Conservation (phyloP, 2,329 filamentous ascomycete species). For the Chaetomiaceae sp. region DNA sequence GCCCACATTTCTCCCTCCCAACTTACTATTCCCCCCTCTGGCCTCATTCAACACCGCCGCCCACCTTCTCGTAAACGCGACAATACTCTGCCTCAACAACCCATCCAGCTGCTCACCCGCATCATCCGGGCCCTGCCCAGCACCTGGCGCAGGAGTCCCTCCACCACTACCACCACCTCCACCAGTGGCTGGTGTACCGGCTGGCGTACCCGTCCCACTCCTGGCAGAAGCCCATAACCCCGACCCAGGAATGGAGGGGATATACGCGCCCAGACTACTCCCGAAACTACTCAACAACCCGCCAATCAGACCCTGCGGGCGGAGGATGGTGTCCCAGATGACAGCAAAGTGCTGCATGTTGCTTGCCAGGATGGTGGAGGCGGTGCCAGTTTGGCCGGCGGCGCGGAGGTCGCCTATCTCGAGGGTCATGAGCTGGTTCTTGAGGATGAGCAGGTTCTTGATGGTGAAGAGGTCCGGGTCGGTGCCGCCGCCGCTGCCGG, state of each 20-base stretch:
- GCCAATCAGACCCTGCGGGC: conserved; percentile 52
- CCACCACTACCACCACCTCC: not conserved
- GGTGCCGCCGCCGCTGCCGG: conserved; percentile 35
- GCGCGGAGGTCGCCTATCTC: conserved; percentile 71
- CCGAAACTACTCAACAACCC: conserved; percentile 43
- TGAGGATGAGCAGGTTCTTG: conserved; percentile 89
- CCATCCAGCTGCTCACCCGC: conserved; percentile 63
- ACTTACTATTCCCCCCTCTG: conserved; percentile 37
- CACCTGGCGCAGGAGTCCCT: conserved; percentile 15
- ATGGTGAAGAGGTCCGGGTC: conserved; percentile 91
- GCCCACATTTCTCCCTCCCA: conserved; percentile 46
- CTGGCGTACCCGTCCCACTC: conserved; percentile 30
- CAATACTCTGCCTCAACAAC: conserved; percentile 58
- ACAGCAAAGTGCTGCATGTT: conserved; percentile 59
- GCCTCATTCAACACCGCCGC: conserved; percentile 48
- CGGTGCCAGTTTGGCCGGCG: conserved; percentile 25
- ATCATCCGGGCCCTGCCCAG: conserved; percentile 33
- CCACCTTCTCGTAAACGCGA: conserved; percentile 59
- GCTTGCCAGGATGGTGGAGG: conserved; percentile 13
- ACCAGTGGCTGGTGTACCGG: not conserved
- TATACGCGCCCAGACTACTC: conserved; percentile 24
- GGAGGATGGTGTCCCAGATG: conserved; percentile 59
- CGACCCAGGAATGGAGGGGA: conserved; percentile 52
- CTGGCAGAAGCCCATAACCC: conserved; percentile 43
- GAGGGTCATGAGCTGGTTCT: conserved; percentile 92